A percentile compares a stretch with the other conserved stretches of the same genome.
Conservation (phyloP, 108 stramenopile species). For the Pseudonitzschia multistriata region DNA sequence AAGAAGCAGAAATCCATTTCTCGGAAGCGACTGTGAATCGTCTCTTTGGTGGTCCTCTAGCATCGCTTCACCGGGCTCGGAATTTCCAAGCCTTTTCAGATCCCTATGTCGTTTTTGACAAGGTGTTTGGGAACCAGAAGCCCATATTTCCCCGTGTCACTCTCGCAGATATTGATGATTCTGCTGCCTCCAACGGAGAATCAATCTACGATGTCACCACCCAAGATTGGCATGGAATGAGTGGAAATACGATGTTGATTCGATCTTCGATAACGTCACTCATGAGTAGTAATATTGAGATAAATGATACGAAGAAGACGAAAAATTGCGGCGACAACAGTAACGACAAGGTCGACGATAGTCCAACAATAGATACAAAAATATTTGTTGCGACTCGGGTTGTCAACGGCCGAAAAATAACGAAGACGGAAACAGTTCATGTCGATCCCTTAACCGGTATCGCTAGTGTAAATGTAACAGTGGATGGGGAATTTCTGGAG, state of each 20-base stretch:
- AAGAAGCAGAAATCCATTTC: slow-evolving; percentile 34
- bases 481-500: slow-evolving; percentile 14
- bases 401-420: slow-evolving; percentile 30
- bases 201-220: background rate
- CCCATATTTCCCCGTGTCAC: slow-evolving; percentile 17
- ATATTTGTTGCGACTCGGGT: slow-evolving; percentile 37
- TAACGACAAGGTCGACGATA: slow-evolving; percentile 13
- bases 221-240: background rate
- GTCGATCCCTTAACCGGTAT: slow-evolving; percentile 24
- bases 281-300: background rate
- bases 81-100: slow-evolving; percentile 47
- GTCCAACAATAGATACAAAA: slow-evolving; percentile 17
- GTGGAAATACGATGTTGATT: background rate
- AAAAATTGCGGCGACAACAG: slow-evolving; percentile 20
- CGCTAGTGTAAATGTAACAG: slow-evolving; percentile 10
- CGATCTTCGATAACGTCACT: background rate
- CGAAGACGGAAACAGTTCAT: slow-evolving; percentile 31
- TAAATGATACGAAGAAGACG: background rate
- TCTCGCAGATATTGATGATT: background rate
- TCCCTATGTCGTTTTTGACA: slow-evolving; percentile 46
- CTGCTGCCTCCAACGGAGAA: background rate
- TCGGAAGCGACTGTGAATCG: slow-evolving; percentile 36
- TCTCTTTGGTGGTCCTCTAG: slow-evolving; percentile 50
- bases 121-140: slow-evolving; percentile 42
- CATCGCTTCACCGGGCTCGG: slow-evolving; percentile 39